A percentile compares a stretch with the other conserved stretches of the same genome.
These are phyloP conservation scores for Piper longum DNA, from an alignment of 164 flowering plant genomes.

Conservation along the genomic window DNA sequence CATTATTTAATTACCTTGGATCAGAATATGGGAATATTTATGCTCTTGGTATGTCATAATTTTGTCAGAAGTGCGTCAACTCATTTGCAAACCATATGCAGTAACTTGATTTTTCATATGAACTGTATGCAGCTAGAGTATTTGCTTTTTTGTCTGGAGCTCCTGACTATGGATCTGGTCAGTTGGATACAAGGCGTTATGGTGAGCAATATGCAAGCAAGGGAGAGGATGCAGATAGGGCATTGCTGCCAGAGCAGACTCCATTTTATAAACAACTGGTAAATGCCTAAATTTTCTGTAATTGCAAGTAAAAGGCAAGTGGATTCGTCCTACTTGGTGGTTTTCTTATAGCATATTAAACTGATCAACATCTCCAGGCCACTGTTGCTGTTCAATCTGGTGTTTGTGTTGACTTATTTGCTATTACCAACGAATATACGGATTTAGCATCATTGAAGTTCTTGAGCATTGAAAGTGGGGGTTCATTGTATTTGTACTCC, in stretches of 20 bases:
- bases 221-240: constrained; percentile 98
- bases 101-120: background rate
- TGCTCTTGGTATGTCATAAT: constrained; percentile 60
- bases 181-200: constrained; percentile 81
- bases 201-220: constrained; percentile 99
- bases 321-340: background rate
- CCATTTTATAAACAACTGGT: constrained; percentile 96
- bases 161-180: constrained; percentile 99
- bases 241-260: constrained; percentile 97
- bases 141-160: constrained; percentile 97
- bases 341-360: background rate
- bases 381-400: constrained; percentile 99
- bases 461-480: constrained; percentile 97
- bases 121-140: constrained; percentile 58
- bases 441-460: constrained; percentile 95
- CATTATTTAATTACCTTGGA: constrained; percentile 73
- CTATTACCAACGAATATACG: constrained; percentile 96
- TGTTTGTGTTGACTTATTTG: constrained; percentile 96
- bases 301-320: background rate
- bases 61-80: background rate
- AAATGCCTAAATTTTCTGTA: constrained; percentile 1
- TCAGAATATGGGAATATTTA: constrained; percentile 94
- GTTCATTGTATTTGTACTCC: constrained; percentile 77
- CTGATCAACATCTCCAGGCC: constrained; percentile 54
- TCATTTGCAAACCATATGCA: background rate